Evolutionary conservation across 2,329 filamentous ascomycete species (phyloP), one percentile per base, ranked within the genome.

Genomic region (Cercospora sp.): DNA sequence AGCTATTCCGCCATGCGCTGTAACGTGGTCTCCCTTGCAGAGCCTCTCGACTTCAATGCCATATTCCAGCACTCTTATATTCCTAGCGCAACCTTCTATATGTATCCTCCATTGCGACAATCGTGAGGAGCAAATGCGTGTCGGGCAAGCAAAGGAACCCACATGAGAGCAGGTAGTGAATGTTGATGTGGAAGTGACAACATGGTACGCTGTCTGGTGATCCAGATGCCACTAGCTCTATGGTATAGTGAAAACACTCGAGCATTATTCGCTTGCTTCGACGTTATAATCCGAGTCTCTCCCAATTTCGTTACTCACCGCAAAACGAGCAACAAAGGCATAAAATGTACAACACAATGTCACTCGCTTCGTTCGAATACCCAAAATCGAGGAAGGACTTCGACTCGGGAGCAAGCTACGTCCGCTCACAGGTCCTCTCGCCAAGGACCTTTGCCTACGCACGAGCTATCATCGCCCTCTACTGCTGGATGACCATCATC

Each of bases 401-500:
- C 68, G 68, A 67, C 26, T 16, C 51, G 9, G 30, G 20, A 3
- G 65, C 59, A 20, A 63, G 60, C 9, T 70, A 55, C 28, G 60
- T 68, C 20, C 64, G 63, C 33, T 68, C 69, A n/a, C 64, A 67
- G 13, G 42, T 70, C 40, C 26, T 70, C 5, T 64, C 60, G 2
- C 63, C 69, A 13, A 26, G 13, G 16, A 36, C 31, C 5, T 51
- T 68, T 6, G 66, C 60, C 8, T 53, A 30, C 12, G 16, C 67
- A 9, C 69, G 69, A 36, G 57, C 64, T 18, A 18, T 66, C 18
- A 63, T 70, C 5, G 65, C 69, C 10, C 13, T 68, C 5, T 70
- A 70, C 42, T 65, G 64, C 57, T 70, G 65, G 63, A 68, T 26
- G n/a, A 70, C 69, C 2, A 67, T 70, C 16, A 63, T 70, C 45